A percentile compares a stretch with the other conserved stretches of the same genome.
Conservation (phyloP, 169 alveolate genomes). For the Plasmodium vinckei region DNA sequence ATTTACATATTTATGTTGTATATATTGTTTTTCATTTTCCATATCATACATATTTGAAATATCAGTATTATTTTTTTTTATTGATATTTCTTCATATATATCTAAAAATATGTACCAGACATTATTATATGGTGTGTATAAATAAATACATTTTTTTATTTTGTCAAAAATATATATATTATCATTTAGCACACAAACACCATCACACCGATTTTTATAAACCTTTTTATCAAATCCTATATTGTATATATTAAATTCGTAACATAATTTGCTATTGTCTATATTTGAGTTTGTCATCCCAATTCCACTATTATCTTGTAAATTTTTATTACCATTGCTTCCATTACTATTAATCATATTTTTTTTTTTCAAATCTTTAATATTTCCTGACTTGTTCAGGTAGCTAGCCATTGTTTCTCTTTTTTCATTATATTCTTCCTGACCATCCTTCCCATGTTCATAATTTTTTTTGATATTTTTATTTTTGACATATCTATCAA, state of each 20-base stretch:
- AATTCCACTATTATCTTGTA: neutral
- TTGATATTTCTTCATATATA: slow-evolving; percentile 71
- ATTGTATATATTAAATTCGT: slow-evolving; percentile 53
- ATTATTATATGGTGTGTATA: slow-evolving; percentile 75
- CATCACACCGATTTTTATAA: slow-evolving; percentile 71
- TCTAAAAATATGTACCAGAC: slow-evolving; percentile 71
- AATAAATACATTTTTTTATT: slow-evolving; percentile 72
- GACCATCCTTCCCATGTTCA: too few relatives aligned
- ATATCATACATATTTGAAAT: neutral
- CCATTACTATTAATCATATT: neutral
- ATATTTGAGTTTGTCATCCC: neutral
- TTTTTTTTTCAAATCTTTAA: neutral
- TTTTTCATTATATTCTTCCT: neutral
- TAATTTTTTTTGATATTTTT: neutral
- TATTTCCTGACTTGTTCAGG: slow-evolving; percentile 13
- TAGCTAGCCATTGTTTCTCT: neutral
- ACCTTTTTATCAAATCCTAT: slow-evolving; percentile 63
- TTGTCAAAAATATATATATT: slow-evolving; percentile 71
- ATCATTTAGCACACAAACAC: slow-evolving; percentile 69
- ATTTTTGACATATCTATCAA: neutral
- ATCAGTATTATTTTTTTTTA: slow-evolving; percentile 8
- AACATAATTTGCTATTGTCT: neutral
- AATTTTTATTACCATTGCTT: neutral
- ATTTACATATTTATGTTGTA: slow-evolving; percentile 13
- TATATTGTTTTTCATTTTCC: neutral